Evolutionary conservation across 2,329 filamentous ascomycete species (phyloP), one percentile per base, ranked within the genome.

Genomic region (Aspergillus jensenii): DNA sequence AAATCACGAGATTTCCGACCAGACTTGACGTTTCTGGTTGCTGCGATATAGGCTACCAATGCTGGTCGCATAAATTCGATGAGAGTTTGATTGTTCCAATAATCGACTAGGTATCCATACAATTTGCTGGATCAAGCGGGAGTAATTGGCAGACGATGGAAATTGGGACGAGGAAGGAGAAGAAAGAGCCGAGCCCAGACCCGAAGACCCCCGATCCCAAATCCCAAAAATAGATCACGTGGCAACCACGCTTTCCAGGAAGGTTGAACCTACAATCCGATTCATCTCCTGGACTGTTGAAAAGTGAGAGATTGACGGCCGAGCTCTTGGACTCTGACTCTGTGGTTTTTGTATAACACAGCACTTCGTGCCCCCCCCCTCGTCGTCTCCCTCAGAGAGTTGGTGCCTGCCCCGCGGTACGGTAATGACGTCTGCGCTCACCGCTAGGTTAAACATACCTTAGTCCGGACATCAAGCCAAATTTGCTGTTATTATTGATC

Each of bases 391-490:
- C 52, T 37, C 7, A 44, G 43, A 48, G 45, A 19, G 48, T 52
- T 44, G 35, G 44, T 49, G 25, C 55, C 31, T 65, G 60, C 63
- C 63, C 65, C 63, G 60, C 62, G 62, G 65, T 54, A 33, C 7
- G 31, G 35, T 31, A 37, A 65, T 67, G 62, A 65, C 64, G 61
- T 62, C 61, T 62, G 59, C 56, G 60, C 58, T 68, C 66, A 68
- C 45, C 45, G 45, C 45, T 31, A 31, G 27, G 27, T 31, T 31
- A 31, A 47, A 47, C 31, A 21, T 23, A 46, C 6, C 14, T 46
- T 65, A 65, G 65, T 65, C 66, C 64, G 59, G 60, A 60, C 56
- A 62, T 64, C 62, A 63, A 65, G 56, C 58, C 64, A 59, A 58
- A 58, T 55, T 51, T 35, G 46, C 56, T 55, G 31, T 49, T 54